Evolutionary conservation across 176 grass and related monocot species (phyloP).

Genomic region (Tillandsia fasciculata): DNA sequence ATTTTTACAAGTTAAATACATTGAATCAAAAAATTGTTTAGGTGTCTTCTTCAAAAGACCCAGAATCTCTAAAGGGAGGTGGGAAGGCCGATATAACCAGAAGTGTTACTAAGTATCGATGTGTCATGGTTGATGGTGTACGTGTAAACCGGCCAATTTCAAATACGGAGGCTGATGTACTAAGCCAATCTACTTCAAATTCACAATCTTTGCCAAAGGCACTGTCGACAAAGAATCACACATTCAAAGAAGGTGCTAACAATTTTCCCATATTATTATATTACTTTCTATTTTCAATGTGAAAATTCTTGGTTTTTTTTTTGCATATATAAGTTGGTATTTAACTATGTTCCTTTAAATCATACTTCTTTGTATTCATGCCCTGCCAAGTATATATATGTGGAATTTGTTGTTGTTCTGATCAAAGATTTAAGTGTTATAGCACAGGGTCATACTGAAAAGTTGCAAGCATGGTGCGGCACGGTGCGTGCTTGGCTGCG

Average conservation of each 20-base stretch:
- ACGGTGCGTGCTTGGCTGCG: too few species aligned
- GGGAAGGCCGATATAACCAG: constrained; percentile 38
- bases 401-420: too few species aligned
- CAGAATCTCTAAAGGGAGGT: constrained; percentile 60
- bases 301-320: too few species aligned
- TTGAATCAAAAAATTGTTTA: constrained; percentile 8
- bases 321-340: too few species aligned
- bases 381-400: too few species aligned
- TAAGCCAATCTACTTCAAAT: constrained; percentile 67
- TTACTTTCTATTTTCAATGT: too few species aligned
- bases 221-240: constrained; percentile 90
- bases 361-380: too few species aligned
- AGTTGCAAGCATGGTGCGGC: too few species aligned
- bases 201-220: constrained; percentile 71
- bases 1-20: background rate
- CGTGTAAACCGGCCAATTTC: constrained; percentile 64
- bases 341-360: too few species aligned
- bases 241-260: constrained; percentile 73
- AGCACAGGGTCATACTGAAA: too few species aligned
- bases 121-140: constrained; percentile 45
- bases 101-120: constrained; percentile 54
- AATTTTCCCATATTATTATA: too few species aligned
- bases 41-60: constrained; percentile 55
- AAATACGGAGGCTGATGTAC: constrained; percentile 87
- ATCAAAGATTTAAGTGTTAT: too few species aligned